These are phyloP conservation scores for Hanseniaspora osmophila DNA, from an alignment of 805 yeast genomes.

Conservation along the genomic window DNA sequence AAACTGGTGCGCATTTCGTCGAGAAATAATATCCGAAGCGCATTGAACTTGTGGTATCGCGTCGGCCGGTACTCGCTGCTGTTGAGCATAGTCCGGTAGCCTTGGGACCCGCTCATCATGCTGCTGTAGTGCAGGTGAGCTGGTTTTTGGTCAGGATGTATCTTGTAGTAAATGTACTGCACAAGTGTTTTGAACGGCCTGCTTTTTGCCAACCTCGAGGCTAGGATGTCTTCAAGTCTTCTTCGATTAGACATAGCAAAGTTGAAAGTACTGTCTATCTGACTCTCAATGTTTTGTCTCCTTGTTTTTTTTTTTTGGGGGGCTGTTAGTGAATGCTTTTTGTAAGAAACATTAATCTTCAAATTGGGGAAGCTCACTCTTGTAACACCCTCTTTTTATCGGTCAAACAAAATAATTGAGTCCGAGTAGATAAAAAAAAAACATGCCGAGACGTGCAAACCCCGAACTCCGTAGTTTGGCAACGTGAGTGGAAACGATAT, in stretches of 20 bases:
- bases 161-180: not conserved
- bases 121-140: not conserved
- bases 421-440: too few relatives aligned
- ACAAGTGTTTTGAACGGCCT: not conserved
- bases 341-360: too few relatives aligned
- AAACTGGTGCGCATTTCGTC: conserved; percentile 46
- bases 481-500: too few relatives aligned
- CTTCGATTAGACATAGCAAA: not conserved
- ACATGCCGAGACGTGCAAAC: too few relatives aligned
- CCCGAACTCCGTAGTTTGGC: too few relatives aligned
- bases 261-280: not conserved
- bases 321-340: too few relatives aligned
- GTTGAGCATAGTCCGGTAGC: not conserved
- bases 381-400: not conserved
- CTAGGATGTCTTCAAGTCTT: not conserved
- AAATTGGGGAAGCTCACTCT: too few relatives aligned
- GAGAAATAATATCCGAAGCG: conserved; percentile 42
- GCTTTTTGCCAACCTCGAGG: not conserved
- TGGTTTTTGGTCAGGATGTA: not conserved
- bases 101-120: not conserved
- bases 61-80: conserved; percentile 32
- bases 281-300: not conserved
- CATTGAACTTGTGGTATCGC: conserved; percentile 39
- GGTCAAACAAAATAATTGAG: too few relatives aligned
- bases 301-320: too few relatives aligned